These are phyloP conservation scores for Leccinellum luteum DNA, from an alignment of 768 basidiomycete genomes.

Conservation along the genomic window DNA sequence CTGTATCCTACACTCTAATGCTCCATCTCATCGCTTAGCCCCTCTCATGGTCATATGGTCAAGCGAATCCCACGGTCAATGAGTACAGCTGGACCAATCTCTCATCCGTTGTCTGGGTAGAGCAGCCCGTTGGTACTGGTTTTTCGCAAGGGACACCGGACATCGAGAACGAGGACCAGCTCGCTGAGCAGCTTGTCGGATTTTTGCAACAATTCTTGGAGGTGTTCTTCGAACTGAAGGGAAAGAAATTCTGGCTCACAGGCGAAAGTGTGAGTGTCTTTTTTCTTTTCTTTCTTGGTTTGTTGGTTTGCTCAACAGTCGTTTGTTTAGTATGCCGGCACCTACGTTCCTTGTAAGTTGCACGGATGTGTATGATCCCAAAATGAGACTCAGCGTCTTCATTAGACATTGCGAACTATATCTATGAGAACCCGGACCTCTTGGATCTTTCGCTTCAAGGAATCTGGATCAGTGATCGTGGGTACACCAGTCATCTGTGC, in stretches of 20 bases:
- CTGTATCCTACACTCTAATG: slow-evolving; percentile 15
- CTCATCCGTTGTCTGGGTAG: slow-evolving; percentile 70
- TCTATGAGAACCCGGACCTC: slow-evolving; percentile 54
- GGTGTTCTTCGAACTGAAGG: slow-evolving; percentile 70
- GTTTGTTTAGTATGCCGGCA: slow-evolving; percentile 62
- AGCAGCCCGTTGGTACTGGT: slow-evolving; percentile 79
- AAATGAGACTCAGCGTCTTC: neutral
- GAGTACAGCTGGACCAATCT: slow-evolving; percentile 79
- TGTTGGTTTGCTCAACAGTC: neutral
- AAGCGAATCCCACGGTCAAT: slow-evolving; percentile 61
- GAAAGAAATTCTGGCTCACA: slow-evolving; percentile 65
- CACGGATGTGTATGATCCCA: slow-evolving; percentile 27
- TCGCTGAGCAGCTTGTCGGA: slow-evolving; percentile 51
- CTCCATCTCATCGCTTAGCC: slow-evolving; percentile 42
- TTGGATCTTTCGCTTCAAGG: slow-evolving; percentile 63
- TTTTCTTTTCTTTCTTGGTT: neutral
- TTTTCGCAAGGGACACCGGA: slow-evolving; percentile 70
- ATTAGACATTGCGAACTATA: slow-evolving; percentile 72
- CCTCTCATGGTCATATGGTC: slow-evolving; percentile 61
- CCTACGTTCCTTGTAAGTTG: slow-evolving; percentile 56
- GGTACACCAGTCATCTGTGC: slow-evolving; percentile 20
- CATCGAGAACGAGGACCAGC: slow-evolving; percentile 53
- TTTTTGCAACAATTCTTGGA: slow-evolving; percentile 76
- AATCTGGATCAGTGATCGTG: slow-evolving; percentile 73
- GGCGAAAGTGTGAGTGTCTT: slow-evolving; percentile 66